A percentile compares a stretch with the other conserved stretches of the same genome.
These are phyloP conservation scores for Luffa aegyptiaca DNA, from an alignment of 306 rosid species.

Conservation along the genomic window DNA sequence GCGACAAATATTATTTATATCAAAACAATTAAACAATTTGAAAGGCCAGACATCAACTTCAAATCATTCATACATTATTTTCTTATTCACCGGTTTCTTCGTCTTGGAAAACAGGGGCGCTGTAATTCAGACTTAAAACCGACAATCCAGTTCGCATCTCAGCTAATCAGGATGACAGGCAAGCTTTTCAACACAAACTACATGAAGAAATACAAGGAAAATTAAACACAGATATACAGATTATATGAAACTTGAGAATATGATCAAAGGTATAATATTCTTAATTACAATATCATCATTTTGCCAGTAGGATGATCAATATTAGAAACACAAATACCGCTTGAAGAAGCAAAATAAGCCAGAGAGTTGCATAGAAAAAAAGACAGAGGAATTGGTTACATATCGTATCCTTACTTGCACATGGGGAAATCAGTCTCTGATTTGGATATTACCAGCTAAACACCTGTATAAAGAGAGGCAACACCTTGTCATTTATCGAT, in stretches of 20 bases:
- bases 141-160: not conserved
- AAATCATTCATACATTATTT: not conserved
- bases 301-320: not conserved
- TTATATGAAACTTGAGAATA: not conserved
- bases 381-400: not conserved
- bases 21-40: not conserved
- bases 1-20: not conserved
- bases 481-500: not conserved
- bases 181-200: conserved; percentile 8
- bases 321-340: not conserved
- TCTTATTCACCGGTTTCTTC: conserved; percentile 4
- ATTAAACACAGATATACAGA: not conserved
- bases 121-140: not conserved
- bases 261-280: not conserved
- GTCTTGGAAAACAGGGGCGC: not conserved
- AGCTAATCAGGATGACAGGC: not conserved
- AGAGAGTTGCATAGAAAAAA: not conserved
- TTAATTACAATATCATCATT: not conserved
- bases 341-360: not conserved
- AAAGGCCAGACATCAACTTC: conserved; percentile 7
- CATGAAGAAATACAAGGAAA: not conserved
- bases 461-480: conserved; percentile 16
- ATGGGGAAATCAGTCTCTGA: conserved; percentile 14
- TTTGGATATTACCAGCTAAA: conserved; percentile 14
- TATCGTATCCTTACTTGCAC: conserved; percentile 18